phyloP scores from a whole-genome alignment of 2,329 filamentous ascomycete genomes.

The Penicillium digitatum region DNA sequence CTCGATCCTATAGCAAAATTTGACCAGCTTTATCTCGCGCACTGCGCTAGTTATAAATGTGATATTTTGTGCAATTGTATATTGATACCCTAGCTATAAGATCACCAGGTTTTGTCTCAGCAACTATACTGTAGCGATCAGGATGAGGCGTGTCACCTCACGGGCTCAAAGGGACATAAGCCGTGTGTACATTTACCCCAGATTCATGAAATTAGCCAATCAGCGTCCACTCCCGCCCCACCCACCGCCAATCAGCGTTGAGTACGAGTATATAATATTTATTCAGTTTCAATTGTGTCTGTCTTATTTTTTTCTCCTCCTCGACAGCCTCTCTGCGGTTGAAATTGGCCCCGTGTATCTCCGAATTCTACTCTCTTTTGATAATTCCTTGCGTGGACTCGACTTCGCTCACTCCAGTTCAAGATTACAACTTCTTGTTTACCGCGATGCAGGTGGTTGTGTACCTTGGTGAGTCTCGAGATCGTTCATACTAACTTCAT shows the following conservation, averaged over 20 bases:
- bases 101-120: neutral
- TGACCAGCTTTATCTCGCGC: neutral
- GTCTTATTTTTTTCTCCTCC: neutral
- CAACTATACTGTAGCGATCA: neutral
- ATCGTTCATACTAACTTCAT: neutral
- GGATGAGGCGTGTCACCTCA: neutral
- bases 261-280: neutral
- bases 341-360: neutral
- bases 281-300: neutral
- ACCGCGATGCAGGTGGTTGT: neutral
- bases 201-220: neutral
- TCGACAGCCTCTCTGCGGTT: neutral
- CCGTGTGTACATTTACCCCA: neutral
- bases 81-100: accelerated
- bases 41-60: neutral
- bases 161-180: accelerated
- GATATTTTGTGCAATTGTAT: neutral
- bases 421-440: neutral
- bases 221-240: neutral
- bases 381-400: neutral
- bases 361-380: neutral
- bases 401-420: neutral
- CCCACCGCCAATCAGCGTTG: neutral
- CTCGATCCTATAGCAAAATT: neutral
- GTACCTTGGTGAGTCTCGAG: neutral